Evolutionary conservation across 768 basidiomycete genomes (phyloP).

Genomic region (Hirschioporus abietinus): DNA sequence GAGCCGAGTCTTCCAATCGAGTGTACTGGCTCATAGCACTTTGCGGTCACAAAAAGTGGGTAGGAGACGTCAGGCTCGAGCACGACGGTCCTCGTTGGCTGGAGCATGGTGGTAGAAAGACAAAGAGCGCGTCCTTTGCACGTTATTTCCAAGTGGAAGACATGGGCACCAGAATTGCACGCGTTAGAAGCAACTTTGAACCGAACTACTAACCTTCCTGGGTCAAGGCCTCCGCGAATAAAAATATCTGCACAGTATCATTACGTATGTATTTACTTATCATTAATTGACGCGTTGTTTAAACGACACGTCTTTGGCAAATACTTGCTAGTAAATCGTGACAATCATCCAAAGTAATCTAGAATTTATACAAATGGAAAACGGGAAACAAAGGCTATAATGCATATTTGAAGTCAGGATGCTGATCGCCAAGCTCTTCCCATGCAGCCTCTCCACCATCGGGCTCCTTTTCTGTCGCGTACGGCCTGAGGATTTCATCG

Average conservation of each 20-base stretch:
- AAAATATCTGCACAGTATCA: not conserved
- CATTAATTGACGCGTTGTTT: no score
- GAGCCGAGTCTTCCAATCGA: constrained; percentile 23
- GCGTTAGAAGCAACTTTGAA: not conserved
- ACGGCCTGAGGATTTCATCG: constrained; percentile 25
- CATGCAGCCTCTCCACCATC: constrained; percentile 25
- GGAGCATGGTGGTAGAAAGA: not conserved
- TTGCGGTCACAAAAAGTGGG: constrained; percentile 48
- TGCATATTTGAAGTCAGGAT: constrained; percentile 32
- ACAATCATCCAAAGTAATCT: no score
- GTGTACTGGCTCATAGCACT: constrained; percentile 43
- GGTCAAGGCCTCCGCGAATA: no score
- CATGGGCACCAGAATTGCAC: not conserved
- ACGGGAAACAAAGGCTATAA: not conserved
- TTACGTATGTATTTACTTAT: not conserved
- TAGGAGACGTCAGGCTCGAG: constrained; percentile 34
- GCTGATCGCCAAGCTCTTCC: constrained; percentile 30
- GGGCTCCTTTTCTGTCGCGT: constrained; percentile 22
- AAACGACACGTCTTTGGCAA: no score
- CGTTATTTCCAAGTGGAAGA: not conserved
- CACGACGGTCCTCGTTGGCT: not conserved
- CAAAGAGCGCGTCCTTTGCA: not conserved
- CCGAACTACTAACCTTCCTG: not conserved
- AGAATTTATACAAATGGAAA: not conserved
- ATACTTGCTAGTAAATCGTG: no score